Percentiles rank a stretch among this genome's conserved stretches.
These are phyloP conservation scores for Lepidium campestre DNA, from an alignment of 441 rosid genomes.

Conservation along the genomic window DNA sequence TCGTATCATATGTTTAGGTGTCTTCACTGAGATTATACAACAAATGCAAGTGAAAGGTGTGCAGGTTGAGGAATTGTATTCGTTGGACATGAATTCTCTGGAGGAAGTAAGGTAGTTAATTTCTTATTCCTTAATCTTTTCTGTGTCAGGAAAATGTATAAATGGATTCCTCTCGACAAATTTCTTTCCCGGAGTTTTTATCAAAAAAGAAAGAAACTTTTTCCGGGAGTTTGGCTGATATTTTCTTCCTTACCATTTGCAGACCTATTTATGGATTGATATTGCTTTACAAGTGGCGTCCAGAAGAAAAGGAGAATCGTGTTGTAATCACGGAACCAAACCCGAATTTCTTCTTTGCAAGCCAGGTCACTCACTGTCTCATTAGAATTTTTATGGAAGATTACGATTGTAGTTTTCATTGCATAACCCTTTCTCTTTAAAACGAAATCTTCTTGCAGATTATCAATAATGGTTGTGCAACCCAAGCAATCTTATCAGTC, in stretches of 20 bases:
- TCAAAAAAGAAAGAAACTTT: too few species aligned
- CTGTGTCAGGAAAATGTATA: not conserved
- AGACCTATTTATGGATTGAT: slow-evolving; percentile 33
- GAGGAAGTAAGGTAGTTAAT: slow-evolving; percentile 16
- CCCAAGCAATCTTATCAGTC: slow-evolving; percentile 27
- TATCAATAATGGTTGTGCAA: slow-evolving; percentile 31
- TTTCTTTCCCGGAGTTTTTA: not conserved
- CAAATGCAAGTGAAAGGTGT: slow-evolving; percentile 37
- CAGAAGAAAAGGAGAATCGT: slow-evolving; percentile 30
- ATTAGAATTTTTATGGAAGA: not conserved
- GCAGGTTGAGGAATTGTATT: slow-evolving; percentile 27
- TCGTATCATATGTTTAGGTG: not conserved
- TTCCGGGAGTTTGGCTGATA: not conserved
- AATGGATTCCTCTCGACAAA: not conserved
- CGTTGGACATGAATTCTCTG: slow-evolving; percentile 17
- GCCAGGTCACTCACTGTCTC: slow-evolving; percentile 15
- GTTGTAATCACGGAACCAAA: slow-evolving; percentile 31
- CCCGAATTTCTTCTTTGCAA: slow-evolving; percentile 33
- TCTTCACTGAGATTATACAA: slow-evolving; percentile 25
- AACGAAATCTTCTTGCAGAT: slow-evolving; percentile 20
- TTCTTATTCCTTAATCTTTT: not conserved
- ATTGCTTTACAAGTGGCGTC: slow-evolving; percentile 37
- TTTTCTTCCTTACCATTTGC: not conserved
- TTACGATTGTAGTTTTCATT: not conserved
- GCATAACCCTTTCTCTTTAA: not conserved